Conservation (phyloP, 306 rosid genomes). For the Begonia masoniana region DNA sequence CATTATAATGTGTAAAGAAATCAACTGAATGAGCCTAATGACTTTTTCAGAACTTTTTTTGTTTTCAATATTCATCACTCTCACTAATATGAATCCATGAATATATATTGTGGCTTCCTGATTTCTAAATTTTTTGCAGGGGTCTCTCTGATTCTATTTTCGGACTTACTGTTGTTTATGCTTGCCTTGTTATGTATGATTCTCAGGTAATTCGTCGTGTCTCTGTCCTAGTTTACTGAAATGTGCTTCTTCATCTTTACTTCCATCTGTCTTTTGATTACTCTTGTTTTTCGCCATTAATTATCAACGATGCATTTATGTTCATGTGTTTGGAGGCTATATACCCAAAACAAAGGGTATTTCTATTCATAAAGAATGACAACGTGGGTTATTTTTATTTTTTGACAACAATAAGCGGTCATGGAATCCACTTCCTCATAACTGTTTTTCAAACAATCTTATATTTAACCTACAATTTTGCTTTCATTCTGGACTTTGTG, state of each 20-base stretch:
- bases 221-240: neutral
- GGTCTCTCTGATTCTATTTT: conserved; percentile 84
- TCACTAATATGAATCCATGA: neutral
- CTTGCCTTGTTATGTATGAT: conserved; percentile 89
- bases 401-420: neutral
- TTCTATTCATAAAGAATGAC: neutral
- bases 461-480: no score
- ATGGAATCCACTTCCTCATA: no score
- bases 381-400: no score
- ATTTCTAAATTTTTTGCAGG: conserved; percentile 27
- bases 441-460: no score
- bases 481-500: no score
- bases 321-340: no score
- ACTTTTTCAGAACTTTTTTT: neutral
- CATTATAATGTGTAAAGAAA: no score
- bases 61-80: neutral
- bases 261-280: neutral
- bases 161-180: conserved; percentile 71
- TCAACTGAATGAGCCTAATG: no score
- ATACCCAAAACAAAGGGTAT: no score
- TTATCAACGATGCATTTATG: neutral
- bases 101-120: no score
- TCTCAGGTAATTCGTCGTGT: conserved; percentile 42
- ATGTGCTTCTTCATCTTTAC: neutral
- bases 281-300: neutral